Percentiles rank a stretch among this genome's conserved stretches.
Conservation (phyloP, 768 basidiomycete species). For the Serendipita sp. region DNA sequence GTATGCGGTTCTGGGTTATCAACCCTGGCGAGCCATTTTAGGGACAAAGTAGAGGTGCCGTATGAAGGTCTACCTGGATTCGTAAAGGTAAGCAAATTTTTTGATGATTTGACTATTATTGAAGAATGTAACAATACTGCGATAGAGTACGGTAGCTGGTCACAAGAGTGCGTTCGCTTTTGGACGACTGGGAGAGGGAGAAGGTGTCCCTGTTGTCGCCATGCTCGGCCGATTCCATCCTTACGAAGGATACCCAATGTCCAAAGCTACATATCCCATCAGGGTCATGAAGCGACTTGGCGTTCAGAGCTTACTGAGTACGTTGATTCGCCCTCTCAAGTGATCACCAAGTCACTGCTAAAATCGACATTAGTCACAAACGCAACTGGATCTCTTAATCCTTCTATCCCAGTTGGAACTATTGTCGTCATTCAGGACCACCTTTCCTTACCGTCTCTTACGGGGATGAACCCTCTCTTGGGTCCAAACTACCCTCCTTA, state of each 20-base stretch:
- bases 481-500: conserved; percentile 46
- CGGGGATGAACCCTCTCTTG: conserved; percentile 63
- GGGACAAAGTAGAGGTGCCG: conserved; percentile 30
- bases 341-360: background rate
- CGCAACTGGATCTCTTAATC: conserved; percentile 71
- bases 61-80: conserved; percentile 64
- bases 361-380: conserved; percentile 53
- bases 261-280: conserved; percentile 62
- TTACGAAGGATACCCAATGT: conserved; percentile 67
- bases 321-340: conserved; percentile 16
- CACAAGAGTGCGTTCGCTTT: conserved; percentile 72
- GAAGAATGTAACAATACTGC: background rate
- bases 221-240: conserved; percentile 78
- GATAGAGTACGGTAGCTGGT: conserved; percentile 41
- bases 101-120: background rate
- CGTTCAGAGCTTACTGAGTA: conserved; percentile 59
- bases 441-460: conserved; percentile 60
- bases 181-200: conserved; percentile 48
- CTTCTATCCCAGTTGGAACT: conserved; percentile 58
- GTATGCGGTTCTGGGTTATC: conserved; percentile 78
- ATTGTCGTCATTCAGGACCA: conserved; percentile 80
- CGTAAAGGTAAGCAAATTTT: conserved; percentile 34
- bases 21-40: conserved; percentile 41
- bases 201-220: conserved; percentile 66
- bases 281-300: conserved; percentile 66